Evolutionary conservation across 2,329 filamentous ascomycete genomes (phyloP).

Genomic region (Fusarium sacchari): DNA sequence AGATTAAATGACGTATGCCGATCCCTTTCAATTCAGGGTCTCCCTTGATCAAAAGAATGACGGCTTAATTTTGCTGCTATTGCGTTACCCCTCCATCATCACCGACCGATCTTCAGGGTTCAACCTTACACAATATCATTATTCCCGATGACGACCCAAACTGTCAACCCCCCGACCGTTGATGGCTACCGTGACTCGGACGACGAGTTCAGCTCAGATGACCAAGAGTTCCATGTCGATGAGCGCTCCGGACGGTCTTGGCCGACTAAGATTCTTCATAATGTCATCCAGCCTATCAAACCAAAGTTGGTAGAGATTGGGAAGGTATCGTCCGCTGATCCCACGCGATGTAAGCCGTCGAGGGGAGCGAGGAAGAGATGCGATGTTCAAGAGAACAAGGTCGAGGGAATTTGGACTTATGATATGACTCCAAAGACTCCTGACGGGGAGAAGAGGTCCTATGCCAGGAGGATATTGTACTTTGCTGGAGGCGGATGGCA

Average conservation of each 20-base stretch:
- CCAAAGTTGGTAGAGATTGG: conserved; percentile 18
- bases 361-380: conserved; percentile 21
- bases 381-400: conserved; percentile 21
- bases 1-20: conserved; percentile 8
- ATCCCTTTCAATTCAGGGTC: conserved; percentile 8
- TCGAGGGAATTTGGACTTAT: conserved; percentile 44
- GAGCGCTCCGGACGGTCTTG: conserved; percentile 13
- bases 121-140: background rate
- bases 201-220: background rate
- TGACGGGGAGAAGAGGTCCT: conserved; percentile 24
- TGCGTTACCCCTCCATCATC: background rate
- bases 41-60: background rate
- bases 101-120: background rate
- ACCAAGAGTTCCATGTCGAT: conserved; percentile 7
- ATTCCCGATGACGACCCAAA: conserved; percentile 1
- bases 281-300: conserved; percentile 23
- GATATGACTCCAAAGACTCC: conserved; percentile 18
- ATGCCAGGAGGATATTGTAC: conserved; percentile 56
- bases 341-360: conserved; percentile 21
- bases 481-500: conserved; percentile 68
- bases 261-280: conserved; percentile 18
- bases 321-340: conserved; percentile 3
- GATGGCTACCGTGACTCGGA: background rate
- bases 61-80: background rate
- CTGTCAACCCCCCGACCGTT: rapidly evolving